Base-by-base conservation (phyloP, 2,329 filamentous ascomycete genomes). In the Aaosphaeria pasadenensis region DNA sequence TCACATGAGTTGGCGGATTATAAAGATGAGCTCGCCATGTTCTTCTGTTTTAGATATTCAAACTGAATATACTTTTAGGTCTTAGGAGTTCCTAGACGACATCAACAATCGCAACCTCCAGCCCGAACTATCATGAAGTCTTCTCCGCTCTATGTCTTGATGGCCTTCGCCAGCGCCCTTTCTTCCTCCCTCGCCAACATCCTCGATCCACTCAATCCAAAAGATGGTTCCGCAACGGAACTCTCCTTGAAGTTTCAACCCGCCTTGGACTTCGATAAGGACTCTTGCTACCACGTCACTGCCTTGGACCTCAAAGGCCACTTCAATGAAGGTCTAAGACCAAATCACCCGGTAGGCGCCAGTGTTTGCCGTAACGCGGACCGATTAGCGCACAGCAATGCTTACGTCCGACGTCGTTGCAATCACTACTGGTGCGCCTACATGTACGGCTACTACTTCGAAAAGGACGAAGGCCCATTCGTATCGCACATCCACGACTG, bases 381-480 rank as follows among this genome's bases (percentile, higher is more conserved):
- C 9, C 65, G 70, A 44, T 63, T 74, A 30, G 50, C 58, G 11
- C 69, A 73, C 49, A 69, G 65, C 57, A 73, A 77, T 52, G 71
- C 74, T 39, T 76, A 75, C 60, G 62, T 65, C 4, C 72, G 74
- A 4, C 59, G 64, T 52, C 68, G 70, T 4, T 76, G 74, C 63
- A 76, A 76, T 55, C 67, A 68, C 54, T 68, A 68, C 48, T 76
- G 72, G 73, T 77, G 74, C 59, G 65, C 67, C 11, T 68, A 73
- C 57, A 40, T 75, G 30, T 76, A 76, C 58, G 72, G 67, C 51
- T 76, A 76, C 60, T 77, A 74, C 60, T 76, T 76, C 46, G 74
- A 76, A 69, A 46, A 42, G 44, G 44, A 46, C 44, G 32, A 36
- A 9, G 29, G 11, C 38, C n/a, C 11, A 17, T 6, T 33, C 9